Evolutionary conservation across 106 monocot species (phyloP).

Genomic region (Dioscorea dumetorum): DNA sequence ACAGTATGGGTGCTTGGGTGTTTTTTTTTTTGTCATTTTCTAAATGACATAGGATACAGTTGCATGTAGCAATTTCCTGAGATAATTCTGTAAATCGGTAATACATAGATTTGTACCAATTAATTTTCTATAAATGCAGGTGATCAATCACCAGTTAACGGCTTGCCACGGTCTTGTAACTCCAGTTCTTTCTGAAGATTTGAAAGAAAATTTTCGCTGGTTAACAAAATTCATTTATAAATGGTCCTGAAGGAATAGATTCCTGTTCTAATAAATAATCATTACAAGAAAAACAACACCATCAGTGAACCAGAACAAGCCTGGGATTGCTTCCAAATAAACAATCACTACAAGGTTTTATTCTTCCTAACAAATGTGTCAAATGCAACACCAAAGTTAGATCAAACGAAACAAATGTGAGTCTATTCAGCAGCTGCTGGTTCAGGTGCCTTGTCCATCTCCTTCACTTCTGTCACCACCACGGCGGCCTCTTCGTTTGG

Average conservation of each 20-base stretch:
- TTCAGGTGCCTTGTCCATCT: not conserved
- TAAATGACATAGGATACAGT: too few species aligned
- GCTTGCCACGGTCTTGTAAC: too few species aligned
- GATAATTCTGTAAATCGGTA: too few species aligned
- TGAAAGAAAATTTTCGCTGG: too few species aligned
- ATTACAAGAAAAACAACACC: not conserved
- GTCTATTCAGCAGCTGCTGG: not conserved
- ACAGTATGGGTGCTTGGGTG: too few species aligned
- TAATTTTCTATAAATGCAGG: too few species aligned
- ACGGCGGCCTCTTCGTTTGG: conserved; percentile 7
- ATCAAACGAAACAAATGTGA: not conserved
- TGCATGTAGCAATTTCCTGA: too few species aligned
- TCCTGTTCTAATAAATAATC: not conserved
- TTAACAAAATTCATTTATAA: not conserved
- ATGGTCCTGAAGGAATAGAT: not conserved
- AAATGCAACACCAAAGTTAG: not conserved
- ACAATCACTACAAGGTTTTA: not conserved
- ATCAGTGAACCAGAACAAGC: not conserved
- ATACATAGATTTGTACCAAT: too few species aligned
- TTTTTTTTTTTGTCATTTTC: too few species aligned
- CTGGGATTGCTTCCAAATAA: not conserved
- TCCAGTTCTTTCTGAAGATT: too few species aligned
- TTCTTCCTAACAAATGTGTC: conserved; percentile 1
- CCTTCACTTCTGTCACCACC: not conserved
- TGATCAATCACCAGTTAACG: too few species aligned